Conservation (phyloP, 768 basidiomycete genomes). For the Gautieria morchelliformis region DNA sequence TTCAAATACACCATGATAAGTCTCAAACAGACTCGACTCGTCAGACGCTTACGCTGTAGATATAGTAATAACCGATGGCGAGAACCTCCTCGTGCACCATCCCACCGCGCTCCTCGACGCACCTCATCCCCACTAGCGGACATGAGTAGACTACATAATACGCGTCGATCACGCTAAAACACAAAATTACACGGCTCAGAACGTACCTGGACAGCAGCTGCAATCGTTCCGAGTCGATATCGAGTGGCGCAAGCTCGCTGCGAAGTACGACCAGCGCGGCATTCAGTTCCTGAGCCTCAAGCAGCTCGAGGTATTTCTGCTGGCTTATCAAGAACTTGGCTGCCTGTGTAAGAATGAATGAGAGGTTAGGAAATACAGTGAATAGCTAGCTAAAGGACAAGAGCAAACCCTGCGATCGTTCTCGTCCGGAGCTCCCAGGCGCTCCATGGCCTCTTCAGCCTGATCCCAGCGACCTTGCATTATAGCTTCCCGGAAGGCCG, state of each 20-base stretch:
- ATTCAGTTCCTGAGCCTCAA: slow-evolving; percentile 74
- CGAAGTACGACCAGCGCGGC: slow-evolving; percentile 79
- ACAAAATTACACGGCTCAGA: not conserved
- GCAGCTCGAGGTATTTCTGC: slow-evolving; percentile 92
- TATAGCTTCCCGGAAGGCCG: slow-evolving; percentile 72
- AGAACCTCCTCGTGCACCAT: slow-evolving; percentile 76
- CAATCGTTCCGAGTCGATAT: slow-evolving; percentile 69
- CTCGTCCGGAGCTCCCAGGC: slow-evolving; percentile 59
- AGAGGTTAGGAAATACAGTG: not conserved
- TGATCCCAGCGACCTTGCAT: slow-evolving; percentile 73
- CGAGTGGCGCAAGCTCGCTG: slow-evolving; percentile 77
- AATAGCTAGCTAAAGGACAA: not conserved
- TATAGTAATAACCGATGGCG: slow-evolving; percentile 64
- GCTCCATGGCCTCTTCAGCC: slow-evolving; percentile 59
- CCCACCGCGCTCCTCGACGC: slow-evolving; percentile 75
- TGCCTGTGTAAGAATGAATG: slow-evolving; percentile 35
- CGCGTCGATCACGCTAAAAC: not conserved
- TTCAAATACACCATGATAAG: slow-evolving; percentile 22
- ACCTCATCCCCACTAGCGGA: slow-evolving; percentile 80
- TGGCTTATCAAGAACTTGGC: slow-evolving; percentile 81
- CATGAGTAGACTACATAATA: slow-evolving; percentile 70
- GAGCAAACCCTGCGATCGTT: slow-evolving; percentile 58
- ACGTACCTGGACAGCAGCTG: slow-evolving; percentile 81
- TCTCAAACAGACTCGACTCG: not conserved
- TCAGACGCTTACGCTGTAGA: slow-evolving; percentile 58